Percentiles rank a stretch among this genome's conserved stretches.
Conservation (phyloP, 208 protist genomes). For the Acanthamoeba triangularis region DNA sequence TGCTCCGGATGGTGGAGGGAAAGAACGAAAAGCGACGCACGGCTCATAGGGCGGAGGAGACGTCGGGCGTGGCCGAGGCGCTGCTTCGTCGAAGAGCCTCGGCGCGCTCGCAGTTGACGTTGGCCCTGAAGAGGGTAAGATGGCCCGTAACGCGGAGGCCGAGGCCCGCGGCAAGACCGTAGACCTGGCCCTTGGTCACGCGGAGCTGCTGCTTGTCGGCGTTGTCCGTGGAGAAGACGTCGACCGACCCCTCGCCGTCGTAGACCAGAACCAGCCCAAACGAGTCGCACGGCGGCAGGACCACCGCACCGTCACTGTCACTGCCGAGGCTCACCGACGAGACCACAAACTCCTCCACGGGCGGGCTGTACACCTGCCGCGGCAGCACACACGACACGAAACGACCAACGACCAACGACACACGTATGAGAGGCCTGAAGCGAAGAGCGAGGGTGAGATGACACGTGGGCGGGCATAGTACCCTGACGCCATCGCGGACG, state of each 20-base stretch:
- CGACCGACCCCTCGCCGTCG: slow-evolving; percentile 24
- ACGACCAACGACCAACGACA: not conserved
- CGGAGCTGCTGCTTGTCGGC: not conserved
- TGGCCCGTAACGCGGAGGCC: not conserved
- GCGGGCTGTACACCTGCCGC: slow-evolving; percentile 75
- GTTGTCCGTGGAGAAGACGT: not conserved
- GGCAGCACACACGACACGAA: too few species aligned
- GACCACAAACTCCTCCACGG: slow-evolving; percentile 82
- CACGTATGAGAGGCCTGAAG: too few species aligned
- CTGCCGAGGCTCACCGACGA: not conserved
- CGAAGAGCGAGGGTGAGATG: not conserved
- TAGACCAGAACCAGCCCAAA: slow-evolving; percentile 91
- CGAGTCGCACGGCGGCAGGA: slow-evolving; percentile 93
- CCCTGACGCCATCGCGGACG: not conserved
- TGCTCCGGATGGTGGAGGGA: too few species aligned
- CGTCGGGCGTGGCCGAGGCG: not conserved
- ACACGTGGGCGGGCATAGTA: not conserved
- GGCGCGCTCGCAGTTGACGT: slow-evolving; percentile 33
- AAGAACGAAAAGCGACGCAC: not conserved
- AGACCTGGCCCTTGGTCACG: slow-evolving; percentile 37
- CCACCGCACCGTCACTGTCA: slow-evolving; percentile 93
- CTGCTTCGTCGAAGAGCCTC: too few species aligned
- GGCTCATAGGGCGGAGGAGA: not conserved
- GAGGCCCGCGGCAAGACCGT: not conserved
- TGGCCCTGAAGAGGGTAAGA: slow-evolving; percentile 35